phyloP scores from a whole-genome alignment of 73 alveolate genomes.

The Paraurostyla sp. region DNA sequence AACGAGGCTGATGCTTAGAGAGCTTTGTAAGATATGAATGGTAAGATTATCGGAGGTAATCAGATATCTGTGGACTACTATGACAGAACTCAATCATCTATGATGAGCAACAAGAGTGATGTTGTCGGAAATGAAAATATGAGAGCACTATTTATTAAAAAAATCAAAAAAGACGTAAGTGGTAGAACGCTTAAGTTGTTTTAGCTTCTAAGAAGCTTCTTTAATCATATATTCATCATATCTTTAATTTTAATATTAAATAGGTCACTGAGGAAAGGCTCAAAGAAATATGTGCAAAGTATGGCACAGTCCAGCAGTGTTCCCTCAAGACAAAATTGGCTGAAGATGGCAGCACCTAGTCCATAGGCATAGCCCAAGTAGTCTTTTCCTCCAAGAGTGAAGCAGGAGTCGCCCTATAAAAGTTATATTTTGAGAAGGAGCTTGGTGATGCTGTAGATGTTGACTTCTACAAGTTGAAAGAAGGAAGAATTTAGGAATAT shows the following conservation, averaged over 20 bases:
- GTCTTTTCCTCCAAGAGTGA: conserved; percentile 1
- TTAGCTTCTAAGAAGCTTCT: background rate
- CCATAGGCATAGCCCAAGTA: conserved; percentile 45
- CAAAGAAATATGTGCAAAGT: conserved; percentile 39
- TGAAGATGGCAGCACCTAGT: background rate
- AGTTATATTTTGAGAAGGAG: conserved; percentile 18
- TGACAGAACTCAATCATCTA: background rate
- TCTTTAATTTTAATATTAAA: conserved; percentile 21
- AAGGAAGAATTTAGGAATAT: conserved; percentile 41
- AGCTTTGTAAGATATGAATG: conserved; percentile 38
- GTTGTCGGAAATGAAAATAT: conserved; percentile 23
- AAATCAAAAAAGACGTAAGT: conserved; percentile 13
- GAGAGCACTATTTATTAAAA: conserved; percentile 30
- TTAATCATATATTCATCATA: background rate
- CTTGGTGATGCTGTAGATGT: conserved; percentile 42
- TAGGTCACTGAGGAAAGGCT: conserved; percentile 57
- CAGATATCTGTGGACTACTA: background rate
- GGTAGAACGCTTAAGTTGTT: too few species aligned
- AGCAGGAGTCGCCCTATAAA: conserved; percentile 21
- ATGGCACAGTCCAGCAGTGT: conserved; percentile 29
- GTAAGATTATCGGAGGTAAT: background rate
- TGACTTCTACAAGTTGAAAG: conserved; percentile 1
- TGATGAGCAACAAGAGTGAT: background rate
- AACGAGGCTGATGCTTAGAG: conserved; percentile 49
- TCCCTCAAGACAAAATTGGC: conserved; percentile 24